These are phyloP conservation scores for Bipolaris oryzae DNA, from an alignment of 2,329 filamentous ascomycete genomes.

Conservation along the genomic window DNA sequence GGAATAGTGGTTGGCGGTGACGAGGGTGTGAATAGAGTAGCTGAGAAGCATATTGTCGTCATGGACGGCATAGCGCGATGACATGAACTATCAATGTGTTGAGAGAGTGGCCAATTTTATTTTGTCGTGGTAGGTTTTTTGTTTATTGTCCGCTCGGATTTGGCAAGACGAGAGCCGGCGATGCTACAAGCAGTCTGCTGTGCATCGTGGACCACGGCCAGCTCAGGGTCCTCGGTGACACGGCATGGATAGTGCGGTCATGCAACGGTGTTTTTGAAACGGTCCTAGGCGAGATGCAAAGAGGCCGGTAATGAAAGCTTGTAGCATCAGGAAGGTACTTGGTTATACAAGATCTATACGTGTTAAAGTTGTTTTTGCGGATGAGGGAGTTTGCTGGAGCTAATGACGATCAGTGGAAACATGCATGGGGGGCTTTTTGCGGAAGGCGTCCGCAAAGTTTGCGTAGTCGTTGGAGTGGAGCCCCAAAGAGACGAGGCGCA, in stretches of 20 bases:
- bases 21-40: neutral
- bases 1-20: neutral
- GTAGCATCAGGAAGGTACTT: neutral
- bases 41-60: neutral
- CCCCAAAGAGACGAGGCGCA: slow-evolving; percentile 1
- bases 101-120: neutral
- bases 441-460: neutral
- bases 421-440: neutral
- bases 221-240: slow-evolving; percentile 1
- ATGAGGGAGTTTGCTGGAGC: neutral
- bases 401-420: neutral
- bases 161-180: slow-evolving; percentile 1
- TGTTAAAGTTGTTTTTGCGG: neutral
- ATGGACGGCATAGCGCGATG: neutral
- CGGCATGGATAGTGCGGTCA: neutral
- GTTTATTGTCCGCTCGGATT: neutral
- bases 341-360: neutral
- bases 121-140: too few relatives aligned
- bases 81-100: neutral
- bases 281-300: slow-evolving; percentile 3
- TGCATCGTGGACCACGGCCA: neutral
- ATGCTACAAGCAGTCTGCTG: slow-evolving; percentile 14
- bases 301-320: neutral
- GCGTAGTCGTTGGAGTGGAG: neutral
- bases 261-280: slow-evolving; percentile 6